Evolutionary conservation across 2,329 filamentous ascomycete species (phyloP), one percentile per base, ranked within the genome.

Genomic region (Neonectria neomacrospora): DNA sequence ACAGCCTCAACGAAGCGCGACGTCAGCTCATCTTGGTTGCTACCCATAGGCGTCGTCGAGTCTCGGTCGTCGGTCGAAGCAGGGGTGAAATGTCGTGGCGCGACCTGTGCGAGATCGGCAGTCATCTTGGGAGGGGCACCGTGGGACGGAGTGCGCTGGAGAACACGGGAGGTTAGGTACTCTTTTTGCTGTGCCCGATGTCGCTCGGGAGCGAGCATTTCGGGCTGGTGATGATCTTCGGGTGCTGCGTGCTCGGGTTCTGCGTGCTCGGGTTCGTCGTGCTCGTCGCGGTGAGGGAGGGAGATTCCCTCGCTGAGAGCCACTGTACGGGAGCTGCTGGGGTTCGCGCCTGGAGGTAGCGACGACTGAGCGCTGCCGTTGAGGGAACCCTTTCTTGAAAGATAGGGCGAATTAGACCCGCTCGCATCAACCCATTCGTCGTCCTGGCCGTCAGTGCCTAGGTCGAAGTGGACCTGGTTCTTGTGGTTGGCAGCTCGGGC

Each of bases 371-470:
- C 82, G 67, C 81, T 84, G 75, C 82, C 82, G 62, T 81, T 81
- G 32, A 85, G 76, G 2, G 85, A 87, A 26, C 82, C 77, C 67
- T 80, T 80, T 59, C 79, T 77, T 54, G 79, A 80, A 48, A 79
- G 77, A 65, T 87, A 85, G 5, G 88, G 88, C 11, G 87, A 89
- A 54, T 87, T 88, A 60, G 86, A 88, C 50, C 82, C 83, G 76
- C 87, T 90, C 63, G 88, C 87, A 76, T 91, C 88, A 44, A 90
- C 86, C 88, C 88, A 90, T 79, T 88, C 88, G 81, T 88, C 86
- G 55, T 86, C 83, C 41, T 68, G 73, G 23, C 75, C 81, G 67
- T 80, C 79, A 69, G 80, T 83, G 55, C 88, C 88, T 57, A 90
- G 81, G 70, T 89, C 87, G 70, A 90, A 90, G 72, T 89, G 88